Percentiles rank a stretch among this genome's conserved stretches.
phyloP scores from a whole-genome alignment of 2,329 filamentous ascomycete genomes.

The Colletotrichum paranaense region DNA sequence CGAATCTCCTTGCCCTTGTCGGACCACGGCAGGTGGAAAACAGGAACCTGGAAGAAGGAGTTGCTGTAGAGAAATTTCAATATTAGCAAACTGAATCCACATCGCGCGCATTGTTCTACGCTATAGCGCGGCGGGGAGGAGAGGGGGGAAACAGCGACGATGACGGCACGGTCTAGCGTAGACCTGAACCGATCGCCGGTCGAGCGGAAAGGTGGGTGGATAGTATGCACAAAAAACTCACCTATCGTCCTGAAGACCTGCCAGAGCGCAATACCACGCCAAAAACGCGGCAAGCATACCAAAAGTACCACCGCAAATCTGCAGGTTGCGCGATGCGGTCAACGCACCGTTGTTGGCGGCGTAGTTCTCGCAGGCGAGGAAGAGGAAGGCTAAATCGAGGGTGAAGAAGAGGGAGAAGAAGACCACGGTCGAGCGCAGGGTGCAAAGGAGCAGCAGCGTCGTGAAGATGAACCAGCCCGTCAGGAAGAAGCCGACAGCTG shows the following conservation, averaged over 20 bases:
- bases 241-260: conserved; percentile 81
- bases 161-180: not conserved
- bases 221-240: conserved; percentile 47
- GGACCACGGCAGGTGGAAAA: conserved; percentile 96
- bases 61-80: conserved; percentile 65
- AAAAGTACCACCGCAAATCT: conserved; percentile 81
- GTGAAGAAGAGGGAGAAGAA: conserved; percentile 84
- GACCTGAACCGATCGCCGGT: not conserved
- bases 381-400: conserved; percentile 80
- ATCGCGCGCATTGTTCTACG: not conserved
- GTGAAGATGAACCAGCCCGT: conserved; percentile 90
- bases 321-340: conserved; percentile 59
- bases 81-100: conserved; percentile 26
- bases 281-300: conserved; percentile 84
- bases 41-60: conserved; percentile 91
- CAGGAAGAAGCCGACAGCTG: conserved; percentile 80
- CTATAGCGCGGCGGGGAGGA: not conserved
- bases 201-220: not conserved
- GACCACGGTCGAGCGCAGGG: conserved; percentile 79
- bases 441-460: conserved; percentile 78
- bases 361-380: conserved; percentile 74
- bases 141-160: not conserved
- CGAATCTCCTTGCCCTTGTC: conserved; percentile 76
- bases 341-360: conserved; percentile 63
- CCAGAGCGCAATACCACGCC: conserved; percentile 89